These are phyloP conservation scores for Plectosphaerella plurivora DNA, from an alignment of 2,329 filamentous ascomycete species.

Conservation along the genomic window DNA sequence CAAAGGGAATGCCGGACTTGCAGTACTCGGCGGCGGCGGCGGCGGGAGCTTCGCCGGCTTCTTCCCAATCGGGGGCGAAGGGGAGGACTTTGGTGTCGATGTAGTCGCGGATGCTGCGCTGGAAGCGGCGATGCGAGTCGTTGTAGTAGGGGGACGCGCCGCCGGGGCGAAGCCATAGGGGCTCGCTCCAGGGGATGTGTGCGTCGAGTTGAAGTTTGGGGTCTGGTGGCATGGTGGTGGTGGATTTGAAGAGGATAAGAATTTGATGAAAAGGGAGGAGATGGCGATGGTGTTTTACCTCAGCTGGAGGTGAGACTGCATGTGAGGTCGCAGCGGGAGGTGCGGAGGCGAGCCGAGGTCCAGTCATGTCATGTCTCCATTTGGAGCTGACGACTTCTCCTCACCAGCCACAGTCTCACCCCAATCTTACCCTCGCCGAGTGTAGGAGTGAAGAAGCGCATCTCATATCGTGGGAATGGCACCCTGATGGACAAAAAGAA, in stretches of 20 bases:
- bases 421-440: too few relatives aligned
- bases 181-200: constrained; percentile 13
- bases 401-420: too few relatives aligned
- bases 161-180: constrained; percentile 20
- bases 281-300: not conserved
- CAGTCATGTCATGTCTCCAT: too few relatives aligned
- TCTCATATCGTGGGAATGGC: too few relatives aligned
- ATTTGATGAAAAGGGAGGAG: not conserved
- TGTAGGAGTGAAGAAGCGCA: too few relatives aligned
- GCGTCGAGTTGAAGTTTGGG: not conserved
- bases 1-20: constrained; percentile 31
- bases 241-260: too few relatives aligned
- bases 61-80: constrained; percentile 60
- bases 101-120: constrained; percentile 52
- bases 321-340: too few relatives aligned
- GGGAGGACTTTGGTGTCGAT: constrained; percentile 55
- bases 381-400: too few relatives aligned
- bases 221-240: not conserved
- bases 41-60: constrained; percentile 44
- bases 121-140: constrained; percentile 53
- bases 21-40: constrained; percentile 30
- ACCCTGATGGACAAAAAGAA: too few relatives aligned
- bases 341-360: too few relatives aligned
- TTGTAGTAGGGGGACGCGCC: constrained; percentile 54
- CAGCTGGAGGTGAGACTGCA: too few relatives aligned